These are phyloP conservation scores for Circinella umbellata DNA, from an alignment of 371 early-diverging fungal genomes.

Conservation along the genomic window DNA sequence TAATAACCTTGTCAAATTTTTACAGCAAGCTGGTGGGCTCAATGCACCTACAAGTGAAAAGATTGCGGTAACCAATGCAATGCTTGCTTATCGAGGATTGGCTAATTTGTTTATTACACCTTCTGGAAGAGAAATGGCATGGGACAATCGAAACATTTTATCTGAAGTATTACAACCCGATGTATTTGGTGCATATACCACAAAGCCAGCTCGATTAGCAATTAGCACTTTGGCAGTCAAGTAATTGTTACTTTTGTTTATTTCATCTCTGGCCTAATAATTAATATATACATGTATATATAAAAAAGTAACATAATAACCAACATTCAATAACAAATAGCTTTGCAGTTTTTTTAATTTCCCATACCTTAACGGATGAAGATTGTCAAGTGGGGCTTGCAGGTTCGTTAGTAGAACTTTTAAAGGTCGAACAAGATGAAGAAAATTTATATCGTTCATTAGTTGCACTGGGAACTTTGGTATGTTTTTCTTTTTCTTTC, in stretches of 20 bases:
- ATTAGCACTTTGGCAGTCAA: conserved; percentile 47
- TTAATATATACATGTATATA: too few species aligned
- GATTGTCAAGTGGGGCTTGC: conserved; percentile 52
- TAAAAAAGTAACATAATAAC: not conserved
- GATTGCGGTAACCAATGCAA: conserved; percentile 63
- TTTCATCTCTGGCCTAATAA: not conserved
- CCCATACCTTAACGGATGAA: conserved; percentile 40
- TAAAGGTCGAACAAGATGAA: conserved; percentile 53
- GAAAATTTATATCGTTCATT: conserved; percentile 62
- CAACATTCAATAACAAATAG: not conserved
- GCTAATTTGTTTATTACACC: conserved; percentile 63
- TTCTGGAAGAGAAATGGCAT: conserved; percentile 46
- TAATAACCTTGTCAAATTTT: conserved; percentile 29
- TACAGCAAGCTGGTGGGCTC: conserved; percentile 37
- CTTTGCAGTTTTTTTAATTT: conserved; percentile 44
- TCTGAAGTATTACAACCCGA: conserved; percentile 35
- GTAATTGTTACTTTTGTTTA: conserved; percentile 25
- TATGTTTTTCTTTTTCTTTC: conserved; percentile 22
- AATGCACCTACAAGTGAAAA: conserved; percentile 26
- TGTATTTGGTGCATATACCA: conserved; percentile 29
- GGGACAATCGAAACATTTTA: conserved; percentile 31
- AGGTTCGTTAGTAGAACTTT: conserved; percentile 44
- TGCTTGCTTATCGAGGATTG: conserved; percentile 70
- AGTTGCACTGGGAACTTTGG: conserved; percentile 66
- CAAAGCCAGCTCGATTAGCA: conserved; percentile 41